A percentile compares a stretch with the other conserved stretches of the same genome.
Conservation (phyloP, 805 yeast species). For the Komagataella pastoris region DNA sequence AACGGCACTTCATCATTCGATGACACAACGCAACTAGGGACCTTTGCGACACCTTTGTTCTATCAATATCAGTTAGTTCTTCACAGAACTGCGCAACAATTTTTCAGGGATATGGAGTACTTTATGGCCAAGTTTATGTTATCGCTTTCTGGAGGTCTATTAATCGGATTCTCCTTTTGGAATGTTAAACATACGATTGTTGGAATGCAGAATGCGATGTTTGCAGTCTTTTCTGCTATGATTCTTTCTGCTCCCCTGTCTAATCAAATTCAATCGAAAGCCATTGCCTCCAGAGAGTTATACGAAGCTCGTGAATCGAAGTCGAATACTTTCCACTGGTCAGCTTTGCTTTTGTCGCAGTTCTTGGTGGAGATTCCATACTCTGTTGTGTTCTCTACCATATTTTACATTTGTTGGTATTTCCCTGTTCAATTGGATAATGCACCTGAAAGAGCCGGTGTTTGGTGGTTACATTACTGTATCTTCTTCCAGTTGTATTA, state of each 20-base stretch:
- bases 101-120: constrained; percentile 52
- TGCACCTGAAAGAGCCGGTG: constrained; percentile 29
- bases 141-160: constrained; percentile 36
- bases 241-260: constrained; percentile 41
- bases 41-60: constrained; percentile 27
- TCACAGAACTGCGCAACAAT: constrained; percentile 26
- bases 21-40: constrained; percentile 6
- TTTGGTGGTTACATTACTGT: constrained; percentile 23
- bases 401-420: constrained; percentile 9
- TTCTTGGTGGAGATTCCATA: constrained; percentile 43
- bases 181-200: constrained; percentile 30
- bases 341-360: constrained; percentile 36
- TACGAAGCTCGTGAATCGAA: constrained; percentile 53
- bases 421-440: constrained; percentile 15
- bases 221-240: constrained; percentile 43
- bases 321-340: constrained; percentile 57
- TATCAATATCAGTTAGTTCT: constrained; percentile 28
- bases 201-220: constrained; percentile 46
- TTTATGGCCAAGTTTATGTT: constrained; percentile 42
- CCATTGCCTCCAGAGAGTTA: constrained; percentile 36
- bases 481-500: constrained; percentile 30
- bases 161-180: constrained; percentile 64
- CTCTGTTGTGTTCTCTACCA: constrained; percentile 29
- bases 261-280: constrained; percentile 46
- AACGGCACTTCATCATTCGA: constrained; percentile 7